phyloP scores from a whole-genome alignment of 257 asterid species.

The Nicotiana noctiflora region DNA sequence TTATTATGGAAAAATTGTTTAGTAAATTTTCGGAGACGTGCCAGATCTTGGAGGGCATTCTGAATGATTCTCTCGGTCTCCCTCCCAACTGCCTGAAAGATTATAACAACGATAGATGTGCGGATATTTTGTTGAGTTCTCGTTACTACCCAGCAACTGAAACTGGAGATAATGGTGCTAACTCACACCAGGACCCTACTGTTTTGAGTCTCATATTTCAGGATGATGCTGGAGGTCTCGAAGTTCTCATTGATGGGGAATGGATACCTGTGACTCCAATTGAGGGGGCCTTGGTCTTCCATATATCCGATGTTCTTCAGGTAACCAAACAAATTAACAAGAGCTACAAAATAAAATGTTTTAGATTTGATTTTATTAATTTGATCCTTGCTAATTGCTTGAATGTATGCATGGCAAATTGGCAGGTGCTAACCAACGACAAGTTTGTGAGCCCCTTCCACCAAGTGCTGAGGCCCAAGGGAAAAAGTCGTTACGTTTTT shows the following conservation, averaged over 20 bases:
- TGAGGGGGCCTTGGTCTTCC: not conserved
- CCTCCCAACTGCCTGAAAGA: not conserved
- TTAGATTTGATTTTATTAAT: not conserved
- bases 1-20: not conserved
- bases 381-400: not conserved
- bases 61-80: not conserved
- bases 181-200: not conserved
- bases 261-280: not conserved
- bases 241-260: not conserved
- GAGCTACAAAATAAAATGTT: not conserved
- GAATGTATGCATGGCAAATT: not conserved
- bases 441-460: not conserved
- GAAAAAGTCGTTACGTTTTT: slow-evolving; percentile 15
- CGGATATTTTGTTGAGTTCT: not conserved
- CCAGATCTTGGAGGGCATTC: not conserved
- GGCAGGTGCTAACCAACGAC: not conserved
- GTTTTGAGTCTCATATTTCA: not conserved
- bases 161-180: not conserved
- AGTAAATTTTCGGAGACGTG: not conserved
- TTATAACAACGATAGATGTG: not conserved
- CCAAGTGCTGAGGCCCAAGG: not conserved
- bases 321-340: not conserved
- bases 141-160: not conserved
- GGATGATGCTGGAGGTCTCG: not conserved
- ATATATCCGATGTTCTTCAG: not conserved